These are phyloP conservation scores for Castanea sativa DNA, from an alignment of 306 rosid species.

Conservation along the genomic window DNA sequence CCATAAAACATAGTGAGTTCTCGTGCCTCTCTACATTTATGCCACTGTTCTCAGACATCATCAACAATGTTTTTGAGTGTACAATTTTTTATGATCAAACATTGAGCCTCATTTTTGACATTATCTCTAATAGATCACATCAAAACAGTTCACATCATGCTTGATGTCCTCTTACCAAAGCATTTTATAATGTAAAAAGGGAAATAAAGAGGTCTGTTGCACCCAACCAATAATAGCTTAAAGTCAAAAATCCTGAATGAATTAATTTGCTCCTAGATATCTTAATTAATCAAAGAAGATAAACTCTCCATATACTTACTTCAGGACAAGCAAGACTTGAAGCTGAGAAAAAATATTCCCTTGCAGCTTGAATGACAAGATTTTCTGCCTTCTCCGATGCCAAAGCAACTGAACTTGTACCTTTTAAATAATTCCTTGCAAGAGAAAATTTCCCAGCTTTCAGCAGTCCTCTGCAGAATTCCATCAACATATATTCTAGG, in stretches of 20 bases:
- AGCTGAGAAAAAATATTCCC: slow-evolving; percentile 95
- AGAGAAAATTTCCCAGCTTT: slow-evolving; percentile 98
- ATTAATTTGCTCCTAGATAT: not conserved
- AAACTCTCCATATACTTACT: slow-evolving; percentile 56
- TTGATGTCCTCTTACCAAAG: slow-evolving; percentile 15
- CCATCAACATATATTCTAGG: slow-evolving; percentile 79
- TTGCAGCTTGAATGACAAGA: slow-evolving; percentile 97
- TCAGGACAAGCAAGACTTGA: slow-evolving; percentile 90
- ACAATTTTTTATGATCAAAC: not conserved
- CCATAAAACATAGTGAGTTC: not conserved
- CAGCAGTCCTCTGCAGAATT: slow-evolving; percentile 91
- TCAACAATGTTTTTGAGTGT: not conserved
- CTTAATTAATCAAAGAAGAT: slow-evolving; percentile 7
- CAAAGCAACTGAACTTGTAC: slow-evolving; percentile 90
- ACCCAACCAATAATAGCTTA: not conserved
- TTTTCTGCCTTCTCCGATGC: slow-evolving; percentile 89
- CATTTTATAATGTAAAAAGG: not conserved
- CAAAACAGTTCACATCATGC: slow-evolving; percentile 7
- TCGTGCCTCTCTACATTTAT: not conserved
- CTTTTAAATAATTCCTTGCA: slow-evolving; percentile 90
- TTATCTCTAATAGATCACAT: not conserved
- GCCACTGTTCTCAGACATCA: not conserved
- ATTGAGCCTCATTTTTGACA: not conserved
- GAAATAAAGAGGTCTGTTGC: not conserved
- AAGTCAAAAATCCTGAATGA: not conserved